Conservation (phyloP, 371 early-diverging fungal species). For the Mucor mucedo region DNA sequence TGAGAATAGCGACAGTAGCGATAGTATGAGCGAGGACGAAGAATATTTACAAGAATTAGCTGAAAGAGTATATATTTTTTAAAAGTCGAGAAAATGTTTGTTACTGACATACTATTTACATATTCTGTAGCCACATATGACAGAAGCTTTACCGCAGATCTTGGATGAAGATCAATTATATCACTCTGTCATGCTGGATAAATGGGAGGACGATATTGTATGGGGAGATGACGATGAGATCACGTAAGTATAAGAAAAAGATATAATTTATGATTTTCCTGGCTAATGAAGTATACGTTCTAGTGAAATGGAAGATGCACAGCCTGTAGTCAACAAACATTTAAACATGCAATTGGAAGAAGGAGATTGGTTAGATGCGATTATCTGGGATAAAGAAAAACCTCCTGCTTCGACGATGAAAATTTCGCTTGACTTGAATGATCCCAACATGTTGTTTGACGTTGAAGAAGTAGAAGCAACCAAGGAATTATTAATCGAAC, state of each 20-base stretch:
- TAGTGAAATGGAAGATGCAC: neutral
- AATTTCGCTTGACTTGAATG: conserved; percentile 74
- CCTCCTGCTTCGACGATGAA: conserved; percentile 64
- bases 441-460: conserved; percentile 78
- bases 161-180: conserved; percentile 45
- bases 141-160: neutral
- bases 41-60: conserved; percentile 25
- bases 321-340: conserved; percentile 32
- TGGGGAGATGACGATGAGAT: conserved; percentile 71
- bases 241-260: neutral
- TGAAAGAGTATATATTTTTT: conserved; percentile 9
- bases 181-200: conserved; percentile 71
- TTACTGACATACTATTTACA: neutral
- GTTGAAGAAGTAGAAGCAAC: conserved; percentile 59
- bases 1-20: conserved; percentile 22
- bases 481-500: conserved; percentile 47
- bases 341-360: conserved; percentile 64
- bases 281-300: too few relatives aligned
- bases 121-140: neutral
- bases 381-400: conserved; percentile 80
- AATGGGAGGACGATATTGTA: conserved; percentile 85
- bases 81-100: neutral
- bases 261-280: too few relatives aligned
- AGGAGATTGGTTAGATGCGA: conserved; percentile 70
- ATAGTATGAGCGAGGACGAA: conserved; percentile 33